Evolutionary conservation across 805 yeast species (phyloP).

Genomic region (Torulaspora quercuum): DNA sequence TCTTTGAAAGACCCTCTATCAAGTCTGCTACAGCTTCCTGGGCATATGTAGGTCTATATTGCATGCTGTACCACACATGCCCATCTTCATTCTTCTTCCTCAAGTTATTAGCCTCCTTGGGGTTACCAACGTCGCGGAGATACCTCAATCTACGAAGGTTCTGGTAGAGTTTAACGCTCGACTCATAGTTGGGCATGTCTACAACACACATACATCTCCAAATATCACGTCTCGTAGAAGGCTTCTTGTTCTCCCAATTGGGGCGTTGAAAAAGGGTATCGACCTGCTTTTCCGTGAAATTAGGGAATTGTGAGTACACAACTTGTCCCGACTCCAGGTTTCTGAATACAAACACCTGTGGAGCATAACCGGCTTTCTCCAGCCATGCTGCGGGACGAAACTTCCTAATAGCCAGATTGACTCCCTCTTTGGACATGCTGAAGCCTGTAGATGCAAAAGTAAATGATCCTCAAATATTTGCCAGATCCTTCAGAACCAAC

Average conservation of each 20-base stretch:
- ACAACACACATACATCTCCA: conserved; percentile 92
- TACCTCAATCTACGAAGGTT: conserved; percentile 70
- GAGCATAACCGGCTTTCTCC: conserved; percentile 60
- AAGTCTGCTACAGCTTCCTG: conserved; percentile 92
- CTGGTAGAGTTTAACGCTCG: conserved; percentile 69
- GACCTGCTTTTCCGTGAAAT: conserved; percentile 48
- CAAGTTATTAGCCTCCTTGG: conserved; percentile 58
- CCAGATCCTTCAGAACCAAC: too few relatives aligned
- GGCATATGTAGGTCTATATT: conserved; percentile 83
- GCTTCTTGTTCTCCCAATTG: conserved; percentile 84
- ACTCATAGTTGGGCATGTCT: conserved; percentile 54
- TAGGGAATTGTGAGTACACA: conserved; percentile 79
- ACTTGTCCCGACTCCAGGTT: conserved; percentile 89
- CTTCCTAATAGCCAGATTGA: conserved; percentile 30
- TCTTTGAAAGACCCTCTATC: conserved; percentile 30
- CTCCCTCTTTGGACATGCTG: conserved; percentile 1
- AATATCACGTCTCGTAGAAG: conserved; percentile 74
- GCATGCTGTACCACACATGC: conserved; percentile 81
- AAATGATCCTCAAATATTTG: too few relatives aligned
- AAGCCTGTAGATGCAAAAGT: too few relatives aligned
- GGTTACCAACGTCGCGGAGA: conserved; percentile 61
- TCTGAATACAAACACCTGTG: conserved; percentile 78
- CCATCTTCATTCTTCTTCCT: conserved; percentile 74
- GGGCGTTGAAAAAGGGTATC: conserved; percentile 64
- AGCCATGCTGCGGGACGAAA: conserved; percentile 61